Evolutionary conservation across 2,329 filamentous ascomycete species (phyloP).

Genomic region (Exserohilum rostratum): DNA sequence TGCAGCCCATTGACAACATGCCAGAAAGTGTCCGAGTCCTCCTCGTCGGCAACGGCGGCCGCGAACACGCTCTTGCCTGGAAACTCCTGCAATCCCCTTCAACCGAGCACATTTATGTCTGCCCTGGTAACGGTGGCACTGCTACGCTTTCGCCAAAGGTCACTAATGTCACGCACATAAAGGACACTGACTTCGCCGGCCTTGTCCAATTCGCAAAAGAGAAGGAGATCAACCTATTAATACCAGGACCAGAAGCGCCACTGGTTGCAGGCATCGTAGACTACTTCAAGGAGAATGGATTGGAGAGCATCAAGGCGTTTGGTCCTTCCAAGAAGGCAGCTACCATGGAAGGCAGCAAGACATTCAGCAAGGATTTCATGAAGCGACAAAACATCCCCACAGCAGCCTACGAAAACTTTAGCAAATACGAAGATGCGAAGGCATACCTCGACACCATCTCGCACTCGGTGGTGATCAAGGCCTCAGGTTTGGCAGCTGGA

Average conservation of each 20-base stretch:
- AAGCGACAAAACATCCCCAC: constrained; percentile 87
- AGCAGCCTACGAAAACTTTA: constrained; percentile 88
- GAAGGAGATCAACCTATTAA: constrained; percentile 77
- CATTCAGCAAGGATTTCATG: constrained; percentile 99
- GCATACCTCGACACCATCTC: constrained; percentile 65
- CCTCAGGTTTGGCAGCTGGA: constrained; percentile 86
- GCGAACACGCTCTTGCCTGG: constrained; percentile 94
- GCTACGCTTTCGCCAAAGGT: constrained; percentile 58
- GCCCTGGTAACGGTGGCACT: constrained; percentile 82
- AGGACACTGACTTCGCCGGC: constrained; percentile 75
- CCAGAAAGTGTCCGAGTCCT: constrained; percentile 60
- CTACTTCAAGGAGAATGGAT: constrained; percentile 68
- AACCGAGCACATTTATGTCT: constrained; percentile 74
- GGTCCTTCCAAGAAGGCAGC: constrained; percentile 86
- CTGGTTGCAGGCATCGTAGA: constrained; percentile 88
- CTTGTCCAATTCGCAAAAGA: constrained; percentile 77
- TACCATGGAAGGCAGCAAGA: constrained; percentile 93
- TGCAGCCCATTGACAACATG: constrained; percentile 24
- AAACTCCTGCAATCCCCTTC: constrained; percentile 83
- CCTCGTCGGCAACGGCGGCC: constrained; percentile 89
- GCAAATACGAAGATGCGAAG: constrained; percentile 72
- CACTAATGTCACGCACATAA: constrained; percentile 71
- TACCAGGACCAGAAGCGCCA: constrained; percentile 92
- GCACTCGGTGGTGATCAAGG: constrained; percentile 77
- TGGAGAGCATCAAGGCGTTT: constrained; percentile 72